Base-by-base conservation (phyloP, 2,329 filamentous ascomycete species). In the Colletotrichum gloeosporioides region DNA sequence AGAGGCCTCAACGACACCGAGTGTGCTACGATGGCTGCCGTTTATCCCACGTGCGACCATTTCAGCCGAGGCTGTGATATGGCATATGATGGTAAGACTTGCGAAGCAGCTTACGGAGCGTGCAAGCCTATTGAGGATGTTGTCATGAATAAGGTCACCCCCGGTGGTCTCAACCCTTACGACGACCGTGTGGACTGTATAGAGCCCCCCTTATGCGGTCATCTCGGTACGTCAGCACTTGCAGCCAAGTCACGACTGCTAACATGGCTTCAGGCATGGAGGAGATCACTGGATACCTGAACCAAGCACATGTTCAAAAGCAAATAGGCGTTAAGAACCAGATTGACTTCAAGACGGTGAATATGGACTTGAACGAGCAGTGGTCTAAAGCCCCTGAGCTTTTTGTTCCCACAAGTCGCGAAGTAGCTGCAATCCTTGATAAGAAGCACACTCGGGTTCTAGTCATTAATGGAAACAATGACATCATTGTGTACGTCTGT, bases 401-500 rank as follows among this genome's bases (percentile, higher is more conserved):
- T 25, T 29, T 27, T n/a, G 8, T 57, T 16, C 55, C 55, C 16
- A 27, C 55, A 8, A 71, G 59, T 6, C 67, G 73, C 3, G 73
- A 75, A 62, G 25, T 75, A 10, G 59, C 36, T n/a, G 34, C 55
- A 18, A n/a, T 75, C 29, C 36, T 75, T 15, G 73, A 75, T 61
- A 62, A 34, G 10, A 71, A 63, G 27, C 34, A 68, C 16, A 53
- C 55, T 16, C 59, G 49, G 8, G 61, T 75, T 49, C 27, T 75
- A 31, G 68, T 71, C 66, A 71, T 75, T 8, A 71, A 75, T 61
- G 73, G 73, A 9, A 75, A 75, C 61, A 62, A 75, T n/a, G 73
- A 75, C 44, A 71, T 71, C 4, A 49, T 31, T 36, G 53, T 69
- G 57, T 64, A 66, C 9, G 25, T 31, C 29, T 49, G 44, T 49